Conservation (phyloP, 2,329 filamentous ascomycete genomes). For the Didymella glomerata region DNA sequence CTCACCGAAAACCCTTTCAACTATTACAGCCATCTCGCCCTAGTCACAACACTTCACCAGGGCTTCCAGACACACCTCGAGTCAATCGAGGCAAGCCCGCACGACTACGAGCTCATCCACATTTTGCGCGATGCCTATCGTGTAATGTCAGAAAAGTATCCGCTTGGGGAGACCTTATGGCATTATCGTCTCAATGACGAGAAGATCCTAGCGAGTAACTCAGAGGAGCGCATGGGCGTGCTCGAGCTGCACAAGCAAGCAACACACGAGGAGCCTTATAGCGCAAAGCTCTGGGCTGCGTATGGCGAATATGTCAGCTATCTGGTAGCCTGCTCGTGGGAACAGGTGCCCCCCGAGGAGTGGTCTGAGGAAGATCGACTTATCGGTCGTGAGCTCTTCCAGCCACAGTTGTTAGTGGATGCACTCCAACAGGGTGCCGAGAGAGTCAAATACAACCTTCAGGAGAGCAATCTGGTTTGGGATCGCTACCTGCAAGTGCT, state of each 20-base stretch:
- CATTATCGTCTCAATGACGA: constrained; percentile 79
- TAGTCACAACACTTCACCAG: constrained; percentile 59
- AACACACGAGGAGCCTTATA: constrained; percentile 74
- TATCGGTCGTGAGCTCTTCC: constrained; percentile 75
- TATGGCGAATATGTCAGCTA: constrained; percentile 82
- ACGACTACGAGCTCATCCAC: constrained; percentile 55
- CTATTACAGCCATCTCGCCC: constrained; percentile 58
- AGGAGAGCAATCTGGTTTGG: constrained; percentile 81
- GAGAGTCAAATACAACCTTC: constrained; percentile 75
- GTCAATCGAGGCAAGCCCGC: constrained; percentile 47
- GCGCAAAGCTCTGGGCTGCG: constrained; percentile 75
- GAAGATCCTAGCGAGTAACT: constrained; percentile 65
- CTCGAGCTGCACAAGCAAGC: constrained; percentile 78
- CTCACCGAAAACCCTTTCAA: constrained; percentile 59
- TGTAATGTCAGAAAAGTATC: constrained; percentile 69
- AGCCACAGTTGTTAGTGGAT: constrained; percentile 70
- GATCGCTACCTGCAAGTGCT: constrained; percentile 78
- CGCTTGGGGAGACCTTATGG: constrained; percentile 80
- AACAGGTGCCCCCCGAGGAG: constrained; percentile 54
- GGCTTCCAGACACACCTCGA: constrained; percentile 55
- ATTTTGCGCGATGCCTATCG: constrained; percentile 62
- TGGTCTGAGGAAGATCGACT: constrained; percentile 73
- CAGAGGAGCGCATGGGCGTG: constrained; percentile 73
- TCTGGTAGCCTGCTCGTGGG: constrained; percentile 71
- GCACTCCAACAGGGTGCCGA: constrained; percentile 77